Conservation (phyloP, 2,329 filamentous ascomycete genomes). For the Leptographium procerum region DNA sequence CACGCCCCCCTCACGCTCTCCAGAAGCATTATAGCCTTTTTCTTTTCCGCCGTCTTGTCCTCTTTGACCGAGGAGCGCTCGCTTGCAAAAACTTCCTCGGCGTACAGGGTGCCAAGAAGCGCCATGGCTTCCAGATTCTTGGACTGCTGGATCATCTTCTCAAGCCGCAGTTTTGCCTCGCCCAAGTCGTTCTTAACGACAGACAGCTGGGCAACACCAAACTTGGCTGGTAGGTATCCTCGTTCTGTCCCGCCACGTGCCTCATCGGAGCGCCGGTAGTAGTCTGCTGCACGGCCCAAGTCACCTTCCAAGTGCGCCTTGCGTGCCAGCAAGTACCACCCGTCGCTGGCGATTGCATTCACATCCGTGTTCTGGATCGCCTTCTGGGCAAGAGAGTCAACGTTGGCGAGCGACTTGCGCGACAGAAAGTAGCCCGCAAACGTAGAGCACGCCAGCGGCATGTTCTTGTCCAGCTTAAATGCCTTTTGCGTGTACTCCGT, state of each 20-base stretch:
- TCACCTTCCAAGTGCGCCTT: conserved; percentile 83
- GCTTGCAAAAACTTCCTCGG: conserved; percentile 81
- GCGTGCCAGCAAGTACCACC: conserved; percentile 87
- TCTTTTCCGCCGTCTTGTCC: conserved; percentile 74
- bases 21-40: conserved; percentile 75
- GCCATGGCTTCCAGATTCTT: conserved; percentile 84
- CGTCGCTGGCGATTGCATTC: conserved; percentile 91
- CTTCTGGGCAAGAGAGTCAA: conserved; percentile 78
- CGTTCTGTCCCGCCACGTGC: conserved; percentile 83
- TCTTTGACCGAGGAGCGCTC: conserved; percentile 57
- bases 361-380: conserved; percentile 94
- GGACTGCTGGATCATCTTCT: conserved; percentile 84
- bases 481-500: conserved; percentile 87
- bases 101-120: conserved; percentile 79
- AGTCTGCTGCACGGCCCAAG: conserved; percentile 64
- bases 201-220: conserved; percentile 82
- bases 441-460: conserved; percentile 78
- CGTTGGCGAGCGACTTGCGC: conserved; percentile 66
- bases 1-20: conserved; percentile 78
- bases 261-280: conserved; percentile 82
- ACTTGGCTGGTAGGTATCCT: conserved; percentile 88
- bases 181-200: conserved; percentile 75
- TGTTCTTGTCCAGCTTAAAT: conserved; percentile 85
- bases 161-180: conserved; percentile 83
- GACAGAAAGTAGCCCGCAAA: conserved; percentile 87